Conservation (phyloP, 148 eudicot species). For the Persicaria maculosa region DNA sequence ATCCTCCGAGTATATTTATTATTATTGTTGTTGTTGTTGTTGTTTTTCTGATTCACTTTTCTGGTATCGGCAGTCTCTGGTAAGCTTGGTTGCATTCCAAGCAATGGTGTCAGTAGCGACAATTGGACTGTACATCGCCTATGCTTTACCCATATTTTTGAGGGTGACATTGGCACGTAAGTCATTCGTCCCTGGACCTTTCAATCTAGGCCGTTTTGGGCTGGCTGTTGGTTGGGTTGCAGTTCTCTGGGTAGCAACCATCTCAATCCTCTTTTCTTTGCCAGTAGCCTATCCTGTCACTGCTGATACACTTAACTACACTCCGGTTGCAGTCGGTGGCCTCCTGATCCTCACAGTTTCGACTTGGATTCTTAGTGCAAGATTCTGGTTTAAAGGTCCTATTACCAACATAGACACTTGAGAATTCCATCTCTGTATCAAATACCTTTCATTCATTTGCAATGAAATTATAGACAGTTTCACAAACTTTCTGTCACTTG, state of each 20-base stretch:
- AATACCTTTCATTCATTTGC: not conserved
- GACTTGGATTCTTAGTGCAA: slow-evolving; percentile 65
- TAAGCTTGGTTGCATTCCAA: slow-evolving; percentile 89
- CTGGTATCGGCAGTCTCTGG: slow-evolving; percentile 53
- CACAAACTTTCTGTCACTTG: not conserved
- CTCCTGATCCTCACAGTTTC: slow-evolving; percentile 44
- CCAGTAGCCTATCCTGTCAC: slow-evolving; percentile 81
- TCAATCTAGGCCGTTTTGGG: slow-evolving; percentile 72
- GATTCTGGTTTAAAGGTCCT: slow-evolving; percentile 92
- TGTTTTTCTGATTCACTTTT: not conserved
- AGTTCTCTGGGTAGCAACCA: slow-evolving; percentile 74
- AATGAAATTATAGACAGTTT: not conserved
- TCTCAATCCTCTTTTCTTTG: slow-evolving; percentile 72
- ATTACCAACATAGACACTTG: slow-evolving; percentile 46
- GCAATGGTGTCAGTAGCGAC: slow-evolving; percentile 95
- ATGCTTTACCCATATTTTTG: slow-evolving; percentile 82
- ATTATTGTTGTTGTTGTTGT: too few relatives aligned
- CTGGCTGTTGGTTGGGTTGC: slow-evolving; percentile 72
- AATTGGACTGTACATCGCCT: slow-evolving; percentile 88
- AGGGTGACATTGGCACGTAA: slow-evolving; percentile 84
- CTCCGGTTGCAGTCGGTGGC: slow-evolving; percentile 94
- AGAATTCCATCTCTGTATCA: slow-evolving; percentile 11
- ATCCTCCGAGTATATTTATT: not conserved
- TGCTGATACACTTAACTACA: slow-evolving; percentile 68
- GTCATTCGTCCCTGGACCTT: slow-evolving; percentile 78